Evolutionary conservation across 2,329 filamentous ascomycete species (phyloP).

Genomic region (Elsinoe australis): DNA sequence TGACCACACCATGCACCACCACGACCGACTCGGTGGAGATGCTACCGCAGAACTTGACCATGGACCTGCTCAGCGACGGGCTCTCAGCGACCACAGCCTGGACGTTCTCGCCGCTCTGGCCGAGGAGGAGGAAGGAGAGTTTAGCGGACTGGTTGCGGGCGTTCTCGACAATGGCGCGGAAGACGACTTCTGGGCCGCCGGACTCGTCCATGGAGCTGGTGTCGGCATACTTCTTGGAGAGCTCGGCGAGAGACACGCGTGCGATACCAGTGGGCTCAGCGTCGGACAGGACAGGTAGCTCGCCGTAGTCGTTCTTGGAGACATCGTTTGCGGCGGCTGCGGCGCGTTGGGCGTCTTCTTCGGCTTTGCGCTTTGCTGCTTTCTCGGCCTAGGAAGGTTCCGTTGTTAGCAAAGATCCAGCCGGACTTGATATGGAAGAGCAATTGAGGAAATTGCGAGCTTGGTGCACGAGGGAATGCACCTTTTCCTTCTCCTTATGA

Average conservation of each 20-base stretch:
- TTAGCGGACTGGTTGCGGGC: slow-evolving; percentile 81
- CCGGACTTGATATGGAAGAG: no score
- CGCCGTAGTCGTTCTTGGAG: slow-evolving; percentile 72
- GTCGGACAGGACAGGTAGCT: slow-evolving; percentile 48
- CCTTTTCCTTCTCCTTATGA: slow-evolving; percentile 84
- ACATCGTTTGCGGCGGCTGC: slow-evolving; percentile 58
- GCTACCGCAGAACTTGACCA: slow-evolving; percentile 83
- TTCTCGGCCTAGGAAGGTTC: slow-evolving; percentile 45
- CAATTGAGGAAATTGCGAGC: no score
- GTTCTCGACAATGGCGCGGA: slow-evolving; percentile 81
- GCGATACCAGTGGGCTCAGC: slow-evolving; percentile 47
- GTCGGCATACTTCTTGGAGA: slow-evolving; percentile 57
- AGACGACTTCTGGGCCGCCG: slow-evolving; percentile 52
- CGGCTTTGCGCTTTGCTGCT: slow-evolving; percentile 58
- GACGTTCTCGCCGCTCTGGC: slow-evolving; percentile 66
- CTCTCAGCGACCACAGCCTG: slow-evolving; percentile 69
- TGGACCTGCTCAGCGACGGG: slow-evolving; percentile 63
- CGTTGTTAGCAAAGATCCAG: background rate
- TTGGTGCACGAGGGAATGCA: slow-evolving; percentile 33
- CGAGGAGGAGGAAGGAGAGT: slow-evolving; percentile 81
- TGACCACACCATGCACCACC: slow-evolving; percentile 68
- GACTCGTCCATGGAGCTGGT: slow-evolving; percentile 38
- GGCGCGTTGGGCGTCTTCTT: slow-evolving; percentile 59
- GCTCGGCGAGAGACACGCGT: slow-evolving; percentile 52
- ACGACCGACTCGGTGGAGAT: slow-evolving; percentile 77